phyloP scores from a whole-genome alignment of 441 rosid species.

The Adansonia grandidieri region DNA sequence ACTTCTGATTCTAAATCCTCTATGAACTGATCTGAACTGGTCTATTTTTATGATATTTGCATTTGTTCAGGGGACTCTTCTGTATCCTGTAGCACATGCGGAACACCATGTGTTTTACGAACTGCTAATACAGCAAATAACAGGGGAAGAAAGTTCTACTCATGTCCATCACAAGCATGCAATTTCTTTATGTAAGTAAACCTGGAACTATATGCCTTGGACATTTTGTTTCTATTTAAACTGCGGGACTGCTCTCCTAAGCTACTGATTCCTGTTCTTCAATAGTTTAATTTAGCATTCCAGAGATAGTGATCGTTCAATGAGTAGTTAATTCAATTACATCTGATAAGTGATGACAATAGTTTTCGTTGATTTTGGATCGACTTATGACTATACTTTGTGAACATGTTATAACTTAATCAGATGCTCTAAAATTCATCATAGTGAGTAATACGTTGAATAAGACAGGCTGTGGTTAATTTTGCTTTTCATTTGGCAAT shows the following conservation, averaged over 20 bases:
- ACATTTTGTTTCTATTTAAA: neutral
- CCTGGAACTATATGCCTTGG: neutral
- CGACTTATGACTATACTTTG: neutral
- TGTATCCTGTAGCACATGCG: conserved; percentile 69
- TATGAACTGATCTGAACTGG: conserved; percentile 19
- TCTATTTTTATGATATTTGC: conserved; percentile 16
- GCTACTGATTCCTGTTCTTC: neutral
- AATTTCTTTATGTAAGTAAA: conserved; percentile 81
- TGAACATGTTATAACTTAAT: conserved; percentile 9
- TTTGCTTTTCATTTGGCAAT: neutral
- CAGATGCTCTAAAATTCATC: conserved; percentile 9
- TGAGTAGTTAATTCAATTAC: neutral
- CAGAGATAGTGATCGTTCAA: neutral
- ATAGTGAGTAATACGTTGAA: neutral
- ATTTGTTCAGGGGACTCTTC: conserved; percentile 67
- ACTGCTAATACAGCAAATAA: conserved; percentile 88
- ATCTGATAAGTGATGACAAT: conserved; percentile 8
- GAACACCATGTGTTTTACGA: conserved; percentile 66
- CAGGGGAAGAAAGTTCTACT: conserved; percentile 91
- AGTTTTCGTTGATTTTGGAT: conserved; percentile 13
- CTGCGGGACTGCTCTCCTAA: neutral
- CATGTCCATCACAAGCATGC: conserved; percentile 80
- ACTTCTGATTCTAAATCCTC: conserved; percentile 11
- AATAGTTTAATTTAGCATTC: neutral
- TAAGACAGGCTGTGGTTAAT: neutral